These are phyloP conservation scores for Falciphora oryzae DNA, from an alignment of 2,329 filamentous ascomycete genomes.

Conservation along the genomic window DNA sequence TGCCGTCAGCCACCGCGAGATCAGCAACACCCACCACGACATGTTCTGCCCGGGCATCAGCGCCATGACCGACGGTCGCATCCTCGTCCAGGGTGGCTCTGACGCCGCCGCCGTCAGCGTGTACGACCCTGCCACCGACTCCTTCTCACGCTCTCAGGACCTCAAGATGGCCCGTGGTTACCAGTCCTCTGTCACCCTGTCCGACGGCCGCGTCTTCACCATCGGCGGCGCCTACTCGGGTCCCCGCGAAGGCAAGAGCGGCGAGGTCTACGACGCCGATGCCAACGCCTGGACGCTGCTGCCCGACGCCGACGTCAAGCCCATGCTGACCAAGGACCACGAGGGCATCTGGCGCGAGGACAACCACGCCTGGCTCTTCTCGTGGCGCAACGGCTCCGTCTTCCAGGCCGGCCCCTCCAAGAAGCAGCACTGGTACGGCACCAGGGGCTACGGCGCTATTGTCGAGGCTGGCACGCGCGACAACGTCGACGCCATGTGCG, in stretches of 20 bases:
- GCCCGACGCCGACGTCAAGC: constrained; percentile 30
- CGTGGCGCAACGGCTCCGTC: constrained; percentile 38
- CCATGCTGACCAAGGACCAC: constrained; percentile 41
- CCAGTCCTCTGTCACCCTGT: constrained; percentile 35
- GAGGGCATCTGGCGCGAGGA: constrained; percentile 39
- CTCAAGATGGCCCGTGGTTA: constrained; percentile 36
- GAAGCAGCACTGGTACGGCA: constrained; percentile 52
- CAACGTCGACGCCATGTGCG: constrained; percentile 46
- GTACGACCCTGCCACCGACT: constrained; percentile 23
- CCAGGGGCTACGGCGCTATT: constrained; percentile 33
- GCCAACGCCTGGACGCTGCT: constrained; percentile 38
- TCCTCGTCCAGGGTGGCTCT: constrained; percentile 43
- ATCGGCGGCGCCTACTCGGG: constrained; percentile 47
- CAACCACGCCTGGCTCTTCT: constrained; percentile 50
- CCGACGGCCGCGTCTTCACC: constrained; percentile 40
- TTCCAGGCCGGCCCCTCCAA: constrained; percentile 51
- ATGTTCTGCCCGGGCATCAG: constrained; percentile 48
- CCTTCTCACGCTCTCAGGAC: constrained; percentile 1
- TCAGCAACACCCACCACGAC: constrained; percentile 31
- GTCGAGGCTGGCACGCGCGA: constrained; percentile 36
- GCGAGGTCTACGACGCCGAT: constrained; percentile 35
- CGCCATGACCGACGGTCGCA: constrained; percentile 33
- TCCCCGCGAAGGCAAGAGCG: constrained; percentile 36
- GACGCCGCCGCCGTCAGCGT: constrained; percentile 37
- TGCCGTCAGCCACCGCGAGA: constrained; percentile 1